Percentiles rank a stretch among this genome's conserved stretches.
These are phyloP conservation scores for Phlebiopsis gigantea DNA, from an alignment of 768 basidiomycete species.

Conservation along the genomic window DNA sequence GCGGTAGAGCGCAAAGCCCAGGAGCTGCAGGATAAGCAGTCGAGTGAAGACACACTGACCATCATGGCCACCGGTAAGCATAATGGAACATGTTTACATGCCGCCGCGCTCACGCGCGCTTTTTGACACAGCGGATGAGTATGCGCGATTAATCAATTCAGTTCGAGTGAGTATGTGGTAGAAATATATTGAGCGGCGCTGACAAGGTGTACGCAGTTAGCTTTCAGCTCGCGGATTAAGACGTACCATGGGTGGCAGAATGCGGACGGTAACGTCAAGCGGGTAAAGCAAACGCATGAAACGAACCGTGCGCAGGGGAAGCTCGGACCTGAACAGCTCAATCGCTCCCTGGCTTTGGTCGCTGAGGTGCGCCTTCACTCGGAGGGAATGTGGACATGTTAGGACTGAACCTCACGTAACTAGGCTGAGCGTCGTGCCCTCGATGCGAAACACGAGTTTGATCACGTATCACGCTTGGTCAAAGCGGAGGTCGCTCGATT, in stretches of 20 bases:
- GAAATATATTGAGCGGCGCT: not conserved
- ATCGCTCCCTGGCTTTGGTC: conserved; percentile 71
- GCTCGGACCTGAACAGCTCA: conserved; percentile 62
- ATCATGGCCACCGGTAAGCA: conserved; percentile 67
- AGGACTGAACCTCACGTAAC: not conserved
- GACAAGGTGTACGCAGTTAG: conserved; percentile 44
- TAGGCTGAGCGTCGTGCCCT: conserved; percentile 82
- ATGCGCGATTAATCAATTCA: conserved; percentile 83
- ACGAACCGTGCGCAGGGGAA: conserved; percentile 75
- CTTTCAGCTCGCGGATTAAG: conserved; percentile 84
- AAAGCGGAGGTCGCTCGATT: conserved; percentile 89
- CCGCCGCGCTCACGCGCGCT: not conserved
- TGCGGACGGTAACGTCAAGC: conserved; percentile 68
- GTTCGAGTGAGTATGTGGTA: conserved; percentile 59
- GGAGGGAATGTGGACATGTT: not conserved
- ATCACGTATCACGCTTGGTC: conserved; percentile 79
- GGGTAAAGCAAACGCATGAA: conserved; percentile 74
- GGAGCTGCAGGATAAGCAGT: conserved; percentile 68
- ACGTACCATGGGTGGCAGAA: conserved; percentile 78
- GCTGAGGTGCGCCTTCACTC: conserved; percentile 54
- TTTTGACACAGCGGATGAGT: conserved; percentile 65
- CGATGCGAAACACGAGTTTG: conserved; percentile 85
- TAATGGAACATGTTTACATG: not conserved
- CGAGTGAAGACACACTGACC: conserved; percentile 77
- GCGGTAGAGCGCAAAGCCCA: conserved; percentile 71